Evolutionary conservation across 2,329 filamentous ascomycete species (phyloP).

Genomic region (Alternaria solani): DNA sequence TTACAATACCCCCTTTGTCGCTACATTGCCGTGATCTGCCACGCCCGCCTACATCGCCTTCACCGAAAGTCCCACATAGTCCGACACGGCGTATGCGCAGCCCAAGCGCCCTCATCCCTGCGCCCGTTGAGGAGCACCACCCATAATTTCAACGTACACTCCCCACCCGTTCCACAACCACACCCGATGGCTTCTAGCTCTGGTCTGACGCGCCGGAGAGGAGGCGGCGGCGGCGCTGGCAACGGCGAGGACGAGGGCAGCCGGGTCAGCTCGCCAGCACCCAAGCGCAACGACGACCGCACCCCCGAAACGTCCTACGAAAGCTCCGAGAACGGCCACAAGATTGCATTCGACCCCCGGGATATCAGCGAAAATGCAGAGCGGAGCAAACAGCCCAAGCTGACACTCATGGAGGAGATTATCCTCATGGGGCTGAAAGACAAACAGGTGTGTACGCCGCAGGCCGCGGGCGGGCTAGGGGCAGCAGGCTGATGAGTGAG

Average conservation of each 20-base stretch:
- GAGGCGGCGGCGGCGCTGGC: conserved; percentile 64
- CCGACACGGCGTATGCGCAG: conserved; percentile 42
- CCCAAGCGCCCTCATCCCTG: conserved; percentile 46
- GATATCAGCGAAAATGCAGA: conserved; percentile 98
- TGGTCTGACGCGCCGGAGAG: conserved; percentile 75
- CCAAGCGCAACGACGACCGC: conserved; percentile 67
- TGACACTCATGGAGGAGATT: conserved; percentile 99
- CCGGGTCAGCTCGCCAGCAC: conserved; percentile 71
- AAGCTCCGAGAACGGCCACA: conserved; percentile 92
- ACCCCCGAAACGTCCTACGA: conserved; percentile 84
- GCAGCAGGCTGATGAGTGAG: conserved; percentile 28
- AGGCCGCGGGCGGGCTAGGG: conserved; percentile 13
- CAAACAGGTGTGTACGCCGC: conserved; percentile 78
- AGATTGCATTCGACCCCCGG: conserved; percentile 96
- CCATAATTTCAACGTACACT: conserved; percentile 43
- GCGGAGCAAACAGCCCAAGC: conserved; percentile 95
- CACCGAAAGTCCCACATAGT: conserved; percentile 23
- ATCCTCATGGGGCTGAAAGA: conserved; percentile 95
- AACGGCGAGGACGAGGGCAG: conserved; percentile 69
- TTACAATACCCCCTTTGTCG: conserved; percentile 31
- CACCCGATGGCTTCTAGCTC: conserved; percentile 70
- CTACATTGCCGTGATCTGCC: conserved; percentile 17
- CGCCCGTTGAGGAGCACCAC: conserved; percentile 43
- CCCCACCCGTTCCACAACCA: conserved; percentile 40
- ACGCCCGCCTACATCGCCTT: conserved; percentile 17